A percentile compares a stretch with the other conserved stretches of the same genome.
Evolutionary conservation across 306 rosid genomes (phyloP).

Genomic region (Pyrus communis): DNA sequence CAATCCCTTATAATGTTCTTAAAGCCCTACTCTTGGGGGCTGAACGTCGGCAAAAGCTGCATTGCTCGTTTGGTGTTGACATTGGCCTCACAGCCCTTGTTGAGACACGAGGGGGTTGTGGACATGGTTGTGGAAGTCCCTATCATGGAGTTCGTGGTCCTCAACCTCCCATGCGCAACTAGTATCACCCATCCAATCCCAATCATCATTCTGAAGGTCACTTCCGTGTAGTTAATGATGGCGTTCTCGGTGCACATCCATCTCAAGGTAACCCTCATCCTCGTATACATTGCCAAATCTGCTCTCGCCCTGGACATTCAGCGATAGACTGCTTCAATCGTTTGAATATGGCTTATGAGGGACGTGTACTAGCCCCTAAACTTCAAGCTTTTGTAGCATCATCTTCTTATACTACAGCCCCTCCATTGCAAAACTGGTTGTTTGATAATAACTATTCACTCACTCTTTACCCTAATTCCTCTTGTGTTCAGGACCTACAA

Average conservation of each 20-base stretch:
- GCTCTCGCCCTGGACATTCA: background rate
- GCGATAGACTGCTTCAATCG: background rate
- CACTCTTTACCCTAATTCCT: background rate
- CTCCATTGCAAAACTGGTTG: background rate
- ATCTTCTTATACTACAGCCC: background rate
- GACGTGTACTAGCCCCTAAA: background rate
- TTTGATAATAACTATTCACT: background rate
- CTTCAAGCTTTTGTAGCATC: background rate
- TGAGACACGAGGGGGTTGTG: background rate
- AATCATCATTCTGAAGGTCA: background rate
- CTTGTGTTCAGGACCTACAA: background rate
- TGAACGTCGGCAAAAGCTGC: background rate
- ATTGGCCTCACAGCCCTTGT: fast-evolving
- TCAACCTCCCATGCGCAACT: too few species aligned
- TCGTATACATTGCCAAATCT: background rate
- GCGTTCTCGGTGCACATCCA: background rate
- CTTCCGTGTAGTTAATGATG: background rate
- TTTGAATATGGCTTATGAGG: background rate
- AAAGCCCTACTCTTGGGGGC: background rate
- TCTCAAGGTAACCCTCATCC: background rate
- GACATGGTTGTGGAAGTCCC: too few species aligned
- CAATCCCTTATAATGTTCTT: too few species aligned
- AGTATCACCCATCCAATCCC: too few species aligned
- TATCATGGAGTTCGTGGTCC: too few species aligned
- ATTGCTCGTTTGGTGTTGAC: too few species aligned